phyloP scores from a whole-genome alignment of 257 asterid species.

The Jacaranda copaia region DNA sequence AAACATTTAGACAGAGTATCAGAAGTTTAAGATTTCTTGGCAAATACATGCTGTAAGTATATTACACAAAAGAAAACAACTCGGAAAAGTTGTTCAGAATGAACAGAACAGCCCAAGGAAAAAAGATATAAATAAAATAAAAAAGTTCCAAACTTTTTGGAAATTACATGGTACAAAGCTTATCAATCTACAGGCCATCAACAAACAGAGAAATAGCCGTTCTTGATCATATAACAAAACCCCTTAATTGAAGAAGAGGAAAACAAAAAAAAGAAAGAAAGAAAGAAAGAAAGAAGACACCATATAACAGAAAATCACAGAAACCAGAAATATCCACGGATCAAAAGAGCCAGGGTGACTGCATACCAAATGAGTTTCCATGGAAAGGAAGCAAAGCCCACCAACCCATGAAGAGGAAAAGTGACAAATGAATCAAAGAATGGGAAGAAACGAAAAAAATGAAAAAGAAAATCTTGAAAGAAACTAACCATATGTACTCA shows the following conservation, averaged over 20 bases:
- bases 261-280: background rate
- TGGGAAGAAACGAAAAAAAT: background rate
- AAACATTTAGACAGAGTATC: background rate
- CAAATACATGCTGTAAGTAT: background rate
- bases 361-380: background rate
- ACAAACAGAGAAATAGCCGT: background rate
- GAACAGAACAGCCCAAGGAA: background rate
- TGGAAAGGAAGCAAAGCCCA: slow-evolving; percentile 2
- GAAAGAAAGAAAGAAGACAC: background rate
- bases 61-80: background rate
- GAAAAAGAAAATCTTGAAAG: slow-evolving; percentile 7
- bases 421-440: background rate
- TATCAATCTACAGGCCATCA: background rate
- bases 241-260: too few relatives aligned
- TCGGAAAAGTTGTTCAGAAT: background rate
- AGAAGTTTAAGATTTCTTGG: background rate
- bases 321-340: background rate
- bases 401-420: background rate
- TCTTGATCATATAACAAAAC: background rate
- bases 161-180: slow-evolving; percentile 11
- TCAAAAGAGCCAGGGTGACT: background rate
- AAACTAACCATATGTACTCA: slow-evolving; percentile 74
- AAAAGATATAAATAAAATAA: background rate
- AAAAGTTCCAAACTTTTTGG: slow-evolving; percentile 34
- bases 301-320: background rate